phyloP scores from a whole-genome alignment of 805 yeast species.

The Torulaspora maleeae region DNA sequence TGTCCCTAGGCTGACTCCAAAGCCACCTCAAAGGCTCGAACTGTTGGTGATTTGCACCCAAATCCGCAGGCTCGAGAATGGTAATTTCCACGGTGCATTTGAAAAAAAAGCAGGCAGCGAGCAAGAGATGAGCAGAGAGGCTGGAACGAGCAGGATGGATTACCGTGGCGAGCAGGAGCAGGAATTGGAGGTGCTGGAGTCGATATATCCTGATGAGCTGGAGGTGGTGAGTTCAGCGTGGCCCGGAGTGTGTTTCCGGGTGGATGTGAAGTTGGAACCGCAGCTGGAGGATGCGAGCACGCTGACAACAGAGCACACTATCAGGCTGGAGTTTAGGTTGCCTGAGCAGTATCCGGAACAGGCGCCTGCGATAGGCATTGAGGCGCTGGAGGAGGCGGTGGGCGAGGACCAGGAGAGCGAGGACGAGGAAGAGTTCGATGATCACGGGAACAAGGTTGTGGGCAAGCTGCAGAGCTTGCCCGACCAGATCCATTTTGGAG shows the following conservation, averaged over 20 bases:
- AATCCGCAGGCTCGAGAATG: background rate
- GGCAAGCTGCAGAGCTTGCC: constrained; percentile 47
- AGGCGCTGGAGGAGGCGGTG: constrained; percentile 33
- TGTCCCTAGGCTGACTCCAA: background rate
- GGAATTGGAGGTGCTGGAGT: constrained; percentile 83
- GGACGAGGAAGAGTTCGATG: constrained; percentile 40
- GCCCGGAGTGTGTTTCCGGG: constrained; percentile 35
- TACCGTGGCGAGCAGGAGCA: constrained; percentile 78
- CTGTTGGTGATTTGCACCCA: constrained; percentile 5
- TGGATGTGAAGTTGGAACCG: constrained; percentile 57
- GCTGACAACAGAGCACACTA: constrained; percentile 52
- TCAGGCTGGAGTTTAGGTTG: constrained; percentile 58
- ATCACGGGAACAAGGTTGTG: constrained; percentile 46
- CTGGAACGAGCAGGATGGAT: constrained; percentile 47
- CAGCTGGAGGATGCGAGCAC: constrained; percentile 24
- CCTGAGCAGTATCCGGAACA: constrained; percentile 82
- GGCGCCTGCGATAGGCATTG: constrained; percentile 54
- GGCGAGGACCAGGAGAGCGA: constrained; percentile 38
- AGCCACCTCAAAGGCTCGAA: constrained; percentile 1
- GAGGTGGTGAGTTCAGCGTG: constrained; percentile 46
- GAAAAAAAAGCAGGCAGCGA: background rate
- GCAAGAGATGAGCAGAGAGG: background rate
- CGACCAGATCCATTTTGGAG: constrained; percentile 54
- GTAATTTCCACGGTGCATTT: background rate
- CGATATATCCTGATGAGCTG: constrained; percentile 89